Evolutionary conservation across 2,329 filamentous ascomycete genomes (phyloP).

Genomic region (Arthrobotrys sphaeroides): DNA sequence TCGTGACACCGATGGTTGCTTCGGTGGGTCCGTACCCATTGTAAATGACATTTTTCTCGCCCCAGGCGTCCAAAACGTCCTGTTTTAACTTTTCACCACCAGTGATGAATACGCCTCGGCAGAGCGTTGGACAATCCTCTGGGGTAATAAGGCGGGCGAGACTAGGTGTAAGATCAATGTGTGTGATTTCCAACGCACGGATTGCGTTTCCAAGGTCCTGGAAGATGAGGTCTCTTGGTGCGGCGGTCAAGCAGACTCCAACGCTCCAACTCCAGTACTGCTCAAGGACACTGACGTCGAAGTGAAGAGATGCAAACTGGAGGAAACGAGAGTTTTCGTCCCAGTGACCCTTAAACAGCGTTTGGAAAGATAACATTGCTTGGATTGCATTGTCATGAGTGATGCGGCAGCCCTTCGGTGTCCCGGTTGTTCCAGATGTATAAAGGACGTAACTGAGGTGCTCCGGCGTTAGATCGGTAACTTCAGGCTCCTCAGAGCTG

Average conservation of each 20-base stretch:
- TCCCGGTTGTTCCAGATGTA: slow-evolving; percentile 81
- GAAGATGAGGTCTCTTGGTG: slow-evolving; percentile 83
- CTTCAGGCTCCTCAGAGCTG: slow-evolving; percentile 55
- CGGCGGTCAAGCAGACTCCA: slow-evolving; percentile 83
- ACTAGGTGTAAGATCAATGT: slow-evolving; percentile 91
- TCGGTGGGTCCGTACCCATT: slow-evolving; percentile 92
- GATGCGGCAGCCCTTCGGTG: slow-evolving; percentile 86
- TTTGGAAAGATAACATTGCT: slow-evolving; percentile 85
- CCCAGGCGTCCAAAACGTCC: slow-evolving; percentile 88
- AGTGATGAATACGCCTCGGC: slow-evolving; percentile 88
- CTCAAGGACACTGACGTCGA: slow-evolving; percentile 91
- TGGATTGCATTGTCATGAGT: slow-evolving; percentile 90
- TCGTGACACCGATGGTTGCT: slow-evolving; percentile 90
- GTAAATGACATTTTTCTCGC: slow-evolving; percentile 80
- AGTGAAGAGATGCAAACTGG: slow-evolving; percentile 93
- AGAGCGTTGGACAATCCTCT: slow-evolving; percentile 80
- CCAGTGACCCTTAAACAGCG: slow-evolving; percentile 80
- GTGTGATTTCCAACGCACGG: slow-evolving; percentile 77
- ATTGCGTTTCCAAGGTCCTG: slow-evolving; percentile 82
- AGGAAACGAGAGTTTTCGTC: slow-evolving; percentile 78
- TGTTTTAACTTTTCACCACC: slow-evolving; percentile 88
- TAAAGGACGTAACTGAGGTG: slow-evolving; percentile 84
- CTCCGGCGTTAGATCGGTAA: slow-evolving; percentile 61
- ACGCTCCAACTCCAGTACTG: slow-evolving; percentile 97
- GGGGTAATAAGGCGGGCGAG: slow-evolving; percentile 81